These are phyloP conservation scores for Myxozyma geophila DNA, from an alignment of 805 yeast species.

Conservation along the genomic window DNA sequence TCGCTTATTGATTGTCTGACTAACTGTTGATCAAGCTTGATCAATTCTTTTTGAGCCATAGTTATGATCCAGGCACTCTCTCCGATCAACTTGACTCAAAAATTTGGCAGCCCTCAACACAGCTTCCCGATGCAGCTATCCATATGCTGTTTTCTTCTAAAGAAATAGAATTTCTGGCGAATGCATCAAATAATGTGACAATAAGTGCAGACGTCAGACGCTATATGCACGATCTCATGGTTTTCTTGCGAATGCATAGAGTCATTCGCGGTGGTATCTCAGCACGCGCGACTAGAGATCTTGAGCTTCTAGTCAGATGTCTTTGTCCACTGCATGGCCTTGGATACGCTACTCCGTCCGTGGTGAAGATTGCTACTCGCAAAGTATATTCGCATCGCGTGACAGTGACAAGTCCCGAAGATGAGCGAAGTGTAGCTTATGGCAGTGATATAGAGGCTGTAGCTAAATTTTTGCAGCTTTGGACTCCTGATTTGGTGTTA, in stretches of 20 bases:
- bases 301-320: constrained; percentile 48
- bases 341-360: constrained; percentile 56
- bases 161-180: constrained; percentile 25
- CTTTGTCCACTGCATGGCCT: constrained; percentile 52
- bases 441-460: constrained; percentile 58
- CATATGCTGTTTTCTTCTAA: constrained; percentile 9
- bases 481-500: constrained; percentile 55
- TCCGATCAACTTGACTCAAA: neutral
- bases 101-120: constrained; percentile 11
- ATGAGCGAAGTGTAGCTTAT: constrained; percentile 59
- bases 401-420: constrained; percentile 46
- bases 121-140: constrained; percentile 5
- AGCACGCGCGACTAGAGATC: constrained; percentile 52
- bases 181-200: constrained; percentile 40
- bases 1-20: neutral
- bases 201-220: constrained; percentile 57
- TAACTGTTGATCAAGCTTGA: constrained; percentile 21
- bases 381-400: constrained; percentile 57
- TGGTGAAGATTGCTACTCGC: constrained; percentile 56
- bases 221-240: constrained; percentile 61
- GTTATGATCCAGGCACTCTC: constrained; percentile 16
- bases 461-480: constrained; percentile 49
- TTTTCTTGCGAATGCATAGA: constrained; percentile 59
- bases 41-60: constrained; percentile 31
- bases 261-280: constrained; percentile 59